These are phyloP conservation scores for Bocquillonia castaneifolia DNA, from an alignment of 441 rosid genomes.

Conservation along the genomic window DNA sequence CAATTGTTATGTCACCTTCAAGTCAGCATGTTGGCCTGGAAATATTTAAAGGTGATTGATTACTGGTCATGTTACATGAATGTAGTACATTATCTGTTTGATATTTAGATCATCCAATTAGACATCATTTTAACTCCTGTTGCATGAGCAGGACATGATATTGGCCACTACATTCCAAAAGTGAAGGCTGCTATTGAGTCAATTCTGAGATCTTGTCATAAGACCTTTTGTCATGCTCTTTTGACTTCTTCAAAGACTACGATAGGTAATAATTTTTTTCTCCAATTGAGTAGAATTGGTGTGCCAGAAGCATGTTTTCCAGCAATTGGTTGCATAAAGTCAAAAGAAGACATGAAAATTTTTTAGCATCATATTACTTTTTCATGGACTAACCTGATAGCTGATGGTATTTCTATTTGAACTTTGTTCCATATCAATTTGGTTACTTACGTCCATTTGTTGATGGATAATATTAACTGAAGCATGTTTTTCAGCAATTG, in stretches of 20 bases:
- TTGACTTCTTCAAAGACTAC: conserved; percentile 86
- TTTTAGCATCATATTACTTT: background rate
- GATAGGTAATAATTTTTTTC: conserved; percentile 51
- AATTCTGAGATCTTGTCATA: conserved; percentile 83
- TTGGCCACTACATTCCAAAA: conserved; percentile 94
- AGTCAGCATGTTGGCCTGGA: conserved; percentile 86
- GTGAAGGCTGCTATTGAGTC: conserved; percentile 98
- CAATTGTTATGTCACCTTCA: conserved; percentile 90
- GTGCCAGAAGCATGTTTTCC: conserved; percentile 8
- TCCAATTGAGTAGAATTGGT: conserved; percentile 3
- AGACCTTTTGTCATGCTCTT: conserved; percentile 86
- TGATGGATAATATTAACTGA: no score
- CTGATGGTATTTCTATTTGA: background rate
- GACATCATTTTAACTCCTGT: conserved; percentile 20
- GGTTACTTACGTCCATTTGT: background rate
- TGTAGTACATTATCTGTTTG: conserved; percentile 1
- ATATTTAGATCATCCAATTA: background rate
- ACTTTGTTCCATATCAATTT: background rate
- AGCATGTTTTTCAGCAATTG: background rate
- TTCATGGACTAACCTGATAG: background rate
- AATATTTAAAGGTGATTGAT: conserved; percentile 70
- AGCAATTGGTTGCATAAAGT: background rate
- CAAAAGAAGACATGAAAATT: background rate
- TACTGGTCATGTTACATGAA: conserved; percentile 19
- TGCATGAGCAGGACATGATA: conserved; percentile 63